Conservation (phyloP, 129 eudicot genomes). For the Chrysanthemum seticuspe region DNA sequence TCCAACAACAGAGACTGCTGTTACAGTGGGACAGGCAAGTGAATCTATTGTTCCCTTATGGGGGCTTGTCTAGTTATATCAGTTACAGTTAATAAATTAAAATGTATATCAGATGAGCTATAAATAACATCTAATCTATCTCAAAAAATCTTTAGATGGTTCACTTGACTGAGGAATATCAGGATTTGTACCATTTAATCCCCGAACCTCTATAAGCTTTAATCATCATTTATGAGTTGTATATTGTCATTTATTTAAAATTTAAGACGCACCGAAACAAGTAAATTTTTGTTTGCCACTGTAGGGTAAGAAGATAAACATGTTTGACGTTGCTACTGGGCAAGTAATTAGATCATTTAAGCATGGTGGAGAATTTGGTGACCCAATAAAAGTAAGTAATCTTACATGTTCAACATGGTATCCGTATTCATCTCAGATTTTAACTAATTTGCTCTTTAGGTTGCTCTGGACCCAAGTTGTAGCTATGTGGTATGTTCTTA, state of each 20-base stretch:
- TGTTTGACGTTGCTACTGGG: slow-evolving; percentile 45
- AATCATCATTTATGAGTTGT: no score
- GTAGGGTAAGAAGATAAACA: slow-evolving; percentile 71
- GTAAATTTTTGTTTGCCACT: not conserved
- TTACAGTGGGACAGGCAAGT: slow-evolving; percentile 60
- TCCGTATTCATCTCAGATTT: slow-evolving; percentile 20
- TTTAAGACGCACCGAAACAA: slow-evolving; percentile 5
- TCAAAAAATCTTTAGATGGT: no score
- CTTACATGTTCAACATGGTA: slow-evolving; percentile 1
- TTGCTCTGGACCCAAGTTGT: slow-evolving; percentile 61
- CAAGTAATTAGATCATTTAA: slow-evolving; percentile 52
- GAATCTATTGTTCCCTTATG: not conserved
- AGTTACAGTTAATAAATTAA: no score
- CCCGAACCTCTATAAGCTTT: no score
- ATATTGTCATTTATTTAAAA: not conserved
- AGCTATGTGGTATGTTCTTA: slow-evolving; percentile 68
- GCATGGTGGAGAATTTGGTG: slow-evolving; percentile 48
- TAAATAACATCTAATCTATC: no score
- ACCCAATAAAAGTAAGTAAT: slow-evolving; percentile 53
- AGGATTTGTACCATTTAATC: no score
- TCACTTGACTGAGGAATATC: no score
- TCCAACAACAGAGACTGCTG: slow-evolving; percentile 40
- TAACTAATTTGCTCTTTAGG: slow-evolving; percentile 41
- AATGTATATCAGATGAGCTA: no score
- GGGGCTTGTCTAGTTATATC: no score